Conservation (phyloP, 2,329 filamentous ascomycete genomes). For the Alternaria alternata region DNA sequence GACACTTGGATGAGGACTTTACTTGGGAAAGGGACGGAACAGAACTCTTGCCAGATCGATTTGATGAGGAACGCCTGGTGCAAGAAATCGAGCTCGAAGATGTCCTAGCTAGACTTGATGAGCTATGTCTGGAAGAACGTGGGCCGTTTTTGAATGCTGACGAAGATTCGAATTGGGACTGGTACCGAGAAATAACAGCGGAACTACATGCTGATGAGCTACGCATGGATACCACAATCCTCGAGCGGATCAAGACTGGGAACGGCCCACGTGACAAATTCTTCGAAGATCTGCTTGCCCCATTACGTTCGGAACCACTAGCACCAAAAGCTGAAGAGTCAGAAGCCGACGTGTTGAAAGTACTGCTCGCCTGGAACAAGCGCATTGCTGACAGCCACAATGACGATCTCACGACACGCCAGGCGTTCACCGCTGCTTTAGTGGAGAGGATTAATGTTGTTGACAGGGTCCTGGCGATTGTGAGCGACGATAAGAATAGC, state of each 20-base stretch:
- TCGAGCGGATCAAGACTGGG: constrained; percentile 24
- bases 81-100: neutral
- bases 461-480: neutral
- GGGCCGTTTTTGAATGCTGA: neutral
- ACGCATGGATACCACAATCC: constrained; percentile 20
- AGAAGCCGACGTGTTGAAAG: constrained; percentile 22
- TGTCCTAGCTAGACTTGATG: neutral
- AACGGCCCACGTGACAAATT: constrained; percentile 17
- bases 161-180: neutral
- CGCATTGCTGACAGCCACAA: constrained; percentile 4
- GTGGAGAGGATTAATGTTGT: constrained; percentile 11
- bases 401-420: constrained; percentile 1
- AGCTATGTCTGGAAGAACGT: neutral
- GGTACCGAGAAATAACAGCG: neutral
- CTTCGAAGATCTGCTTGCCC: constrained; percentile 30
- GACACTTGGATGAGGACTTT: neutral
- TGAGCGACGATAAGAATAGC: constrained; percentile 1
- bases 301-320: constrained; percentile 9
- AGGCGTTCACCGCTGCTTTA: constrained; percentile 17
- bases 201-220: neutral
- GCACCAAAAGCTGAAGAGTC: constrained; percentile 13
- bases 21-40: neutral
- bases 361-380: constrained; percentile 29
- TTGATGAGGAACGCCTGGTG: neutral
- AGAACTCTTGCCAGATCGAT: neutral